Percentiles rank a stretch among this genome's conserved stretches.
Conservation (phyloP, 176 grass and related monocot genomes). For the Alloteropsis semialata region DNA sequence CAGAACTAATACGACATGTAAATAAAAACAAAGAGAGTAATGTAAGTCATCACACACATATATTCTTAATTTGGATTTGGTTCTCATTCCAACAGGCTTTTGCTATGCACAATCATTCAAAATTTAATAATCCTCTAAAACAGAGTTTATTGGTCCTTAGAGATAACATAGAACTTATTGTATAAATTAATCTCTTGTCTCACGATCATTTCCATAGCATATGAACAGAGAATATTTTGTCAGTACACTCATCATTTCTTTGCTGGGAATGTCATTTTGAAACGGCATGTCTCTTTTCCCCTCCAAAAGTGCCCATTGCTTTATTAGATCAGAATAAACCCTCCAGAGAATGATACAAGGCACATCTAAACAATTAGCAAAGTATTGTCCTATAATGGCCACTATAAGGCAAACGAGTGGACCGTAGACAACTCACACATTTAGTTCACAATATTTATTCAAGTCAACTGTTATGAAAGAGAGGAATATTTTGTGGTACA, state of each 20-base stretch:
- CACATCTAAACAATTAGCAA: background rate
- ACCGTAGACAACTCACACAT: background rate
- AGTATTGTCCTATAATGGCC: background rate
- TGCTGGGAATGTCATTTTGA: background rate
- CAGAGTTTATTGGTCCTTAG: too few relatives aligned
- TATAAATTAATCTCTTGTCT: too few relatives aligned
- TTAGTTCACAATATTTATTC: background rate
- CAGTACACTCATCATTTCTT: background rate
- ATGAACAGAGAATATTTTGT: background rate
- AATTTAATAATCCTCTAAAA: too few relatives aligned
- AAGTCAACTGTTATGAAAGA: background rate
- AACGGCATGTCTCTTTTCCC: background rate
- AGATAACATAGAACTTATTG: too few relatives aligned
- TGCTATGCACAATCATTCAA: too few relatives aligned
- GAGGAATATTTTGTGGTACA: too few relatives aligned
- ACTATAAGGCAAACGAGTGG: background rate
- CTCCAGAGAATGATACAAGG: background rate
- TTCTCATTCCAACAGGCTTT: too few relatives aligned
- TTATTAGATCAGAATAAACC: conserved; percentile 22
- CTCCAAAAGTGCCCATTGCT: background rate
- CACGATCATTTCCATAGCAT: too few relatives aligned
- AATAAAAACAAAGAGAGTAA: too few relatives aligned
- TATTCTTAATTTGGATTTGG: too few relatives aligned
- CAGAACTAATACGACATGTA: too few relatives aligned
- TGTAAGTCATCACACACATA: too few relatives aligned